Conservation (phyloP, 768 basidiomycete genomes). For the Pleurotus tuoliensis region DNA sequence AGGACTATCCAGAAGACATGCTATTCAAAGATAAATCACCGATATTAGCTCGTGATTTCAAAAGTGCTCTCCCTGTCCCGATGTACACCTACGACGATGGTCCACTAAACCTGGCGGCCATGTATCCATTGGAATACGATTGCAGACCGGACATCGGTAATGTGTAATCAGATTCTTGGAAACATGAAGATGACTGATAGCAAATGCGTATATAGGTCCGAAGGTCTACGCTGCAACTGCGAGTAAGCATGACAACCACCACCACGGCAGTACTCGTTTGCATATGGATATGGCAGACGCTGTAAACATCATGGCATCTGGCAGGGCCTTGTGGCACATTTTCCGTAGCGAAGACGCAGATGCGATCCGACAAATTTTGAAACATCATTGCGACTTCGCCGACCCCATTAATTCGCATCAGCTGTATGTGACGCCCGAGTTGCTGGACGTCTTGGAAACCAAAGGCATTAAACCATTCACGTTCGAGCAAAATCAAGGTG, state of each 20-base stretch:
- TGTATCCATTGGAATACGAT: neutral
- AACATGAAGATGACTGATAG: constrained; percentile 4
- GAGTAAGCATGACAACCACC: constrained; percentile 43
- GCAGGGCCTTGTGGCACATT: constrained; percentile 69
- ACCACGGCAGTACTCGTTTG: constrained; percentile 60
- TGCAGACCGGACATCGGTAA: neutral
- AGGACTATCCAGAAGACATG: too few relatives aligned
- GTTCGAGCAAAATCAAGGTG: constrained; percentile 64
- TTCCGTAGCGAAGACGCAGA: constrained; percentile 57
- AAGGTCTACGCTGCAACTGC: constrained; percentile 73
- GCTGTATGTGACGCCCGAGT: constrained; percentile 16
- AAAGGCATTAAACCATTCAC: constrained; percentile 57
- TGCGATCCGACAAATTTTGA: constrained; percentile 54
- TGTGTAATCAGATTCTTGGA: neutral
- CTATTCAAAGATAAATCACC: too few relatives aligned
- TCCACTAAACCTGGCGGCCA: neutral
- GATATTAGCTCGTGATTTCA: too few relatives aligned
- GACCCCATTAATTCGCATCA: constrained; percentile 7
- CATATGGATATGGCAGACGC: constrained; percentile 75
- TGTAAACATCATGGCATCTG: constrained; percentile 64
- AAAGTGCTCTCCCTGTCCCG: neutral
- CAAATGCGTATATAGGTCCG: constrained; percentile 36
- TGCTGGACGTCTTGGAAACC: constrained; percentile 51
- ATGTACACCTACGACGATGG: neutral
- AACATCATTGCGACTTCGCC: constrained; percentile 1